Base-by-base conservation (phyloP, 768 basidiomycete genomes). In the Rhizopogon rudus region DNA sequence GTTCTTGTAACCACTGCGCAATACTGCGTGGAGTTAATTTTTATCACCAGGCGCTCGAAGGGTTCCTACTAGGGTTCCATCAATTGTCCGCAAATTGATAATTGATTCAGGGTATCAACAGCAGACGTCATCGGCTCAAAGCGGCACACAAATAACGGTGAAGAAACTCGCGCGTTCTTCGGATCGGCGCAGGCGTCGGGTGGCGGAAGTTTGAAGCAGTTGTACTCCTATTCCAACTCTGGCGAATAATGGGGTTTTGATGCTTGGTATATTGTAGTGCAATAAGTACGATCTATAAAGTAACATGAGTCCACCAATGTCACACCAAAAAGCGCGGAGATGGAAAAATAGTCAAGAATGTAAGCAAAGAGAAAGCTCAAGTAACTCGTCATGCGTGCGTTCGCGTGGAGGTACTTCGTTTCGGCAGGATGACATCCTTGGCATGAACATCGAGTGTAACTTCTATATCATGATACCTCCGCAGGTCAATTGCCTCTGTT, bases 401-500 rank as follows among this genome's bases (percentile, higher is more conserved):
- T 6, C 48, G 33, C 14, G 48, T 49, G 14, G 48, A 49, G 22
- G 35, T 37, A 37, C 48, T 49, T 51, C 66, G 64, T n/a, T 58
- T 61, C 52, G 74, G 59, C 12, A 79, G 71, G 50, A 81, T 81
- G 56, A 82, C 83, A 57, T 80, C 80, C 25, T 77, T 63, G 16
- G 73, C 73, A 43, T 78, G 77, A 33, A 86, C 84, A 68, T 90
- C 88, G 20, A 92, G 74, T 33, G 88, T 86, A 48, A 84, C 86
- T 37, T 75, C 75, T 56, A 93, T 70, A 54, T 82, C 77, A 62
- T 92, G 89, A 65, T 87, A 89, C 61, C 81, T 83, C 64, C 84
- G 80, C 62, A 92, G 72, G 68, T 93, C 91, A 46, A 79, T 75
- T 29, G 88, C 88, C 68, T 92, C 90, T 5, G 86, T 82, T 40